phyloP scores from a whole-genome alignment of 2,329 filamentous ascomycete genomes.

The Akanthomyces dipterigenus region DNA sequence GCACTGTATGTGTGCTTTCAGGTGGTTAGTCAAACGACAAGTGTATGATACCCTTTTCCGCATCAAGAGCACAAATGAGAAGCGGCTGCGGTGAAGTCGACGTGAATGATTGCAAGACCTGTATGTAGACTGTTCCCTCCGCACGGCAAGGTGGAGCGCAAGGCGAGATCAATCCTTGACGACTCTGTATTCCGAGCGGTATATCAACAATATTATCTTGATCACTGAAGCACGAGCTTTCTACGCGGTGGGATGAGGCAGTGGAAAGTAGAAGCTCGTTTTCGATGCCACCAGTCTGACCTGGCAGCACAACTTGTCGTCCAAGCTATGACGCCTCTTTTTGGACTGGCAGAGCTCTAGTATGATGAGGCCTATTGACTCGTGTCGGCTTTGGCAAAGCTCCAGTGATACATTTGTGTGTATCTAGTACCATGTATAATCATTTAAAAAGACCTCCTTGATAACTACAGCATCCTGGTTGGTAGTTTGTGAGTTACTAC shows the following conservation, averaged over 20 bases:
- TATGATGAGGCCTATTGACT: not conserved
- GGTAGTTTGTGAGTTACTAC: not conserved
- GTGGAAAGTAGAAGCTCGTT: constrained; percentile 11
- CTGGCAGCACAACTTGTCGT: constrained; percentile 6
- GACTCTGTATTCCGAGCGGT: constrained; percentile 72
- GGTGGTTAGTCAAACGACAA: constrained; percentile 5
- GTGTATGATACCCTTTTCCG: constrained; percentile 34
- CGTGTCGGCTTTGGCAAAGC: constrained; percentile 7
- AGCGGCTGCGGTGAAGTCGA: not conserved
- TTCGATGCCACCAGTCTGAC: not conserved
- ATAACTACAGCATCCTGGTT: not conserved
- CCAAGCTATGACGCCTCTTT: not conserved
- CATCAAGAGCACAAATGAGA: not conserved
- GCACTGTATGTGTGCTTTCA: constrained; percentile 17
- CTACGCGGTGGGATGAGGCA: constrained; percentile 10
- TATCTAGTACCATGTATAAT: not conserved
- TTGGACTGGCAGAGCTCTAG: constrained; percentile 2
- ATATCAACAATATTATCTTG: constrained; percentile 37
- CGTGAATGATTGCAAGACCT: constrained; percentile 8
- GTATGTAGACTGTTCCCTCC: constrained; percentile 25
- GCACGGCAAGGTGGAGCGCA: constrained; percentile 71
- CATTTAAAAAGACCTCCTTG: not conserved
- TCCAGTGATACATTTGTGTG: constrained; percentile 6
- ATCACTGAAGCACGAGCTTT: constrained; percentile 3
- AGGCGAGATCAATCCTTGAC: constrained; percentile 68